A percentile compares a stretch with the other conserved stretches of the same genome.
Evolutionary conservation across 2,329 filamentous ascomycete genomes (phyloP).

Genomic region (Talaromyces pinophilus): DNA sequence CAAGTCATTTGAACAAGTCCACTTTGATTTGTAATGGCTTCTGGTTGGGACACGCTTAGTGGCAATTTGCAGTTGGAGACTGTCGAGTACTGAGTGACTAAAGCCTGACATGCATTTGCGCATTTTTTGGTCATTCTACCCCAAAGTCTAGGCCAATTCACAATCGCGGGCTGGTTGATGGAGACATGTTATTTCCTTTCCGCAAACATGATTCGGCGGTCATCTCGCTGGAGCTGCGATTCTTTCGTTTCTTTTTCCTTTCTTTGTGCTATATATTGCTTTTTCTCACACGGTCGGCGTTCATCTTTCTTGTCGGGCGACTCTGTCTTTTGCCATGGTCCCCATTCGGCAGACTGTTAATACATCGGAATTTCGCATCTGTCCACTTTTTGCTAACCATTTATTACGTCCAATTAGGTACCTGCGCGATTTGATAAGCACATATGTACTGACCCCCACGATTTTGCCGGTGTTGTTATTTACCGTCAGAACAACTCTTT

Average conservation of each 20-base stretch:
- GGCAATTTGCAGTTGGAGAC: conserved; percentile 16
- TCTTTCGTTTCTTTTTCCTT: conserved; percentile 6
- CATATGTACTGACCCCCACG: conserved; percentile 64
- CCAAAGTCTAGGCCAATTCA: conserved; percentile 5
- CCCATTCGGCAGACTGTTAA: conserved; percentile 1
- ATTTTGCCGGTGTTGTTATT: conserved; percentile 62
- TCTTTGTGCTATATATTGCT: conserved; percentile 11
- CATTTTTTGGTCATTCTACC: conserved; percentile 13
- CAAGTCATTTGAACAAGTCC: not conserved
- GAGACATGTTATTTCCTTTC: not conserved
- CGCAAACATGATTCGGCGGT: conserved; percentile 7
- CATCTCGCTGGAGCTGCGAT: conserved; percentile 3
- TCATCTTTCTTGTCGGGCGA: not conserved
- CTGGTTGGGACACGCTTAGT: conserved; percentile 11
- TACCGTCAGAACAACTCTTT: conserved; percentile 72
- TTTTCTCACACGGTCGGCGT: conserved; percentile 11
- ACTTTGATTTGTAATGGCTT: conserved; percentile 16
- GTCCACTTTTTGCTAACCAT: conserved; percentile 6
- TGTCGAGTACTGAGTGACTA: conserved; percentile 3
- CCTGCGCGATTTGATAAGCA: conserved; percentile 53
- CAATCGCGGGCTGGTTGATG: conserved; percentile 5
- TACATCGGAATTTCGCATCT: conserved; percentile 7
- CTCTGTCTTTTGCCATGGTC: not conserved
- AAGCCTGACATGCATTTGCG: conserved; percentile 13
- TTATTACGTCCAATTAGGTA: conserved; percentile 38